Percentiles rank a stretch among this genome's conserved stretches.
phyloP scores from a whole-genome alignment of 1,284 basidiomycete genomes.

The Leccinum subrobustum region DNA sequence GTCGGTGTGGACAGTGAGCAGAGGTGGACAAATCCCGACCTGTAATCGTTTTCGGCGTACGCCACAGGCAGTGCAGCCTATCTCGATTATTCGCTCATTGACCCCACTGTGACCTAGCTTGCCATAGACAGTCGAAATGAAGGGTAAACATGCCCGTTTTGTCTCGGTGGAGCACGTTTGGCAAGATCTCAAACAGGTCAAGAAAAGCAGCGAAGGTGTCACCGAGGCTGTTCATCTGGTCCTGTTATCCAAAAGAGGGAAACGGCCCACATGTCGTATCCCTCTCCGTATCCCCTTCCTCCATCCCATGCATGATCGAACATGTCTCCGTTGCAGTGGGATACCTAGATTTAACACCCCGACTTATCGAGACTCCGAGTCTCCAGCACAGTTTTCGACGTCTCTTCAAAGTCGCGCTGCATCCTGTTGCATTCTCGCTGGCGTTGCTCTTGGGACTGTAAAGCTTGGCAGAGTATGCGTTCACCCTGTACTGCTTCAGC shows the following conservation, averaged over 20 bases:
- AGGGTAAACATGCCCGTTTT: too few species aligned
- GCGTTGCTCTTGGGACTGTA: constrained; percentile 13
- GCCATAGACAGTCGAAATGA: too few species aligned
- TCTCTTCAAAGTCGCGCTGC: not conserved
- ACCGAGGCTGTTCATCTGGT: not conserved
- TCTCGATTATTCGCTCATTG: too few species aligned
- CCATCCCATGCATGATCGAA: not conserved
- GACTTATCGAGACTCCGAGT: not conserved
- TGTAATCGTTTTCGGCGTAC: not conserved
- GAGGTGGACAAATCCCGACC: not conserved
- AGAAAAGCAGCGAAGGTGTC: not conserved
- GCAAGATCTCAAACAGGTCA: not conserved
- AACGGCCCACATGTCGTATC: not conserved
- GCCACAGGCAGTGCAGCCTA: too few species aligned
- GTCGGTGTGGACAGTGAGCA: not conserved
- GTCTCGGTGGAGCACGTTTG: not conserved
- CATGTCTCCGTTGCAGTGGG: not conserved
- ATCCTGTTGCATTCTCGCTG: constrained; percentile 1
- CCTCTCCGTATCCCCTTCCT: not conserved
- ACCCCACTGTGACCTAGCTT: too few species aligned
- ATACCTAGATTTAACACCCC: not conserved
- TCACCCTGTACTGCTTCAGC: constrained; percentile 10
- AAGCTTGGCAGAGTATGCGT: constrained; percentile 8
- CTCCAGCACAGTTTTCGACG: not conserved
- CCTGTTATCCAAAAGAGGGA: not conserved